phyloP scores from a whole-genome alignment of 2,329 filamentous ascomycete genomes.

The Chaetomiaceae sp. region DNA sequence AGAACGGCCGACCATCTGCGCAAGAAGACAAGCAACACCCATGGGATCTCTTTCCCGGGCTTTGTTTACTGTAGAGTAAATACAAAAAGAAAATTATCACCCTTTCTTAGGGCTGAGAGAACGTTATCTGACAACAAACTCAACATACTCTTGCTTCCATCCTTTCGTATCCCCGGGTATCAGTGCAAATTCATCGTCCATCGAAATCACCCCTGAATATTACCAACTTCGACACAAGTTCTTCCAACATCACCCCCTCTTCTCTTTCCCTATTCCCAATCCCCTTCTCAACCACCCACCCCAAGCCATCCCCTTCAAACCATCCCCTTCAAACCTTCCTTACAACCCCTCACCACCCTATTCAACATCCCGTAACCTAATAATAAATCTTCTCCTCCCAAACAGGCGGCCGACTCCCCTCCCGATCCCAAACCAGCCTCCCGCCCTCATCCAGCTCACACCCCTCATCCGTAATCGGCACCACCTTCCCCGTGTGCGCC shows the following conservation, averaged over 20 bases:
- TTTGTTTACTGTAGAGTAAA: neutral
- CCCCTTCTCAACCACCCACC: no score
- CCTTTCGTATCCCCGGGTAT: slow-evolving; percentile 5
- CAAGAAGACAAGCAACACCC: no score
- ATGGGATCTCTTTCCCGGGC: neutral
- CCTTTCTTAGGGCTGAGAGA: neutral
- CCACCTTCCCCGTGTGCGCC: slow-evolving; percentile 63
- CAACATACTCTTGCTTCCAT: neutral
- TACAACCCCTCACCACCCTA: no score
- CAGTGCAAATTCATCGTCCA: neutral
- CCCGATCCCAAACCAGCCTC: slow-evolving; percentile 35
- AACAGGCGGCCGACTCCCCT: slow-evolving; percentile 32
- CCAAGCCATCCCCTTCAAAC: neutral
- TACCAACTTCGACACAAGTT: neutral
- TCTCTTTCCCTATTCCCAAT: neutral
- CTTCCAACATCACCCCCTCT: neutral
- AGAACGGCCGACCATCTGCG: no score
- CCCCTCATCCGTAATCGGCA: slow-evolving; percentile 76
- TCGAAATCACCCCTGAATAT: neutral
- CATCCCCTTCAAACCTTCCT: neutral
- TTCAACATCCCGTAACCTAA: no score
- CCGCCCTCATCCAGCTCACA: slow-evolving; percentile 64
- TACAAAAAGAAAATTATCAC: neutral
- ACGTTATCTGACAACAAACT: neutral
- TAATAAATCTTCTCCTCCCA: slow-evolving; percentile 36